Evolutionary conservation across 2,329 filamentous ascomycete species (phyloP).

Genomic region (Sporothrix phasma): DNA sequence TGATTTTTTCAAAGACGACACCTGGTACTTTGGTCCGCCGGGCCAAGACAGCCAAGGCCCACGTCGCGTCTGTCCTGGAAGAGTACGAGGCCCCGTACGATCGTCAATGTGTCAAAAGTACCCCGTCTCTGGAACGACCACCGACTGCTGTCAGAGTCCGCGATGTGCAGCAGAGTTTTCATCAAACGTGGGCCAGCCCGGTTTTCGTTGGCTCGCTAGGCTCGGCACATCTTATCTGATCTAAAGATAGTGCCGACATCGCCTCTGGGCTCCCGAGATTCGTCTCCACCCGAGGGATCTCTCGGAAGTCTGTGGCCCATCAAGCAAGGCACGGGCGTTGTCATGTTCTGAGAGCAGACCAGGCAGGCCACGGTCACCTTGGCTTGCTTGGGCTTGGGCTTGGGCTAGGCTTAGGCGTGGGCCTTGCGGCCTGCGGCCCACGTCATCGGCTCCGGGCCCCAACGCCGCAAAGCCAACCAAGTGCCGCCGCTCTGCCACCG

Average conservation of each 20-base stretch:
- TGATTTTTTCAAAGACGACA: not conserved
- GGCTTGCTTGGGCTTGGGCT: too few relatives aligned
- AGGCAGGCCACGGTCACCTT: too few relatives aligned
- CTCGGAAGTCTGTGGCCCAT: conserved; percentile 1
- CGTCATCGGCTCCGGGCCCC: not conserved
- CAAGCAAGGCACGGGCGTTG: not conserved
- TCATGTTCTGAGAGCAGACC: not conserved
- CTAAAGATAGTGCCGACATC: conserved; percentile 42
- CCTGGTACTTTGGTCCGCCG: not conserved
- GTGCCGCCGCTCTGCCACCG: not conserved
- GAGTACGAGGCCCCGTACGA: not conserved
- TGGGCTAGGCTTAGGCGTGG: too few relatives aligned
- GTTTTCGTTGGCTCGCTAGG: not conserved
- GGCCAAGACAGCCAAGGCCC: not conserved
- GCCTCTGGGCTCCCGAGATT: conserved; percentile 19
- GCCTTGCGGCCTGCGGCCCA: not conserved
- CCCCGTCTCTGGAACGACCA: not conserved
- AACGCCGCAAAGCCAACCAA: not conserved
- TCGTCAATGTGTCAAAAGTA: not conserved
- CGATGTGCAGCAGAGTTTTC: not conserved
- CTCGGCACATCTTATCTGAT: conserved; percentile 41
- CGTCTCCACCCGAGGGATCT: conserved; percentile 12
- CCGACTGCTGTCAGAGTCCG: not conserved
- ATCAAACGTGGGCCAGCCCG: not conserved
- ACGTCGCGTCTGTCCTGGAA: not conserved